A percentile compares a stretch with the other conserved stretches of the same genome.
These are phyloP conservation scores for Aureobasidium sp. DNA, from an alignment of 2,329 filamentous ascomycete genomes.

Conservation along the genomic window DNA sequence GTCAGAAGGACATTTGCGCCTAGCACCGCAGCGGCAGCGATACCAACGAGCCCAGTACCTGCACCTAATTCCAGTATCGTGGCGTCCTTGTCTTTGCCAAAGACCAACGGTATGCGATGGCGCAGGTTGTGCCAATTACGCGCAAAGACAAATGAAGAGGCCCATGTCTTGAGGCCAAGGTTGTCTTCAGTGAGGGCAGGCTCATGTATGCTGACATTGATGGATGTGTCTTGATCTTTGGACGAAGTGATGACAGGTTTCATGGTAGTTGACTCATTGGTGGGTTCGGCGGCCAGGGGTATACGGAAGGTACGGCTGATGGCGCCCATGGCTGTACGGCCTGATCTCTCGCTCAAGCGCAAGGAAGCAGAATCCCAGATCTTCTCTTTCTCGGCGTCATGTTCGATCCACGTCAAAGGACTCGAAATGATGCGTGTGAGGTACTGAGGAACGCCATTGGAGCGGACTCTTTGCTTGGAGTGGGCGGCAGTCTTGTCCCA, in stretches of 20 bases:
- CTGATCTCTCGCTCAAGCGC: slow-evolving; percentile 78
- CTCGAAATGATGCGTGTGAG: slow-evolving; percentile 63
- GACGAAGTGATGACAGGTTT: slow-evolving; percentile 16
- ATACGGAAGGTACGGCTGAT: slow-evolving; percentile 56
- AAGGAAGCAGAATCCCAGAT: slow-evolving; percentile 75
- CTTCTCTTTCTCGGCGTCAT: slow-evolving; percentile 58
- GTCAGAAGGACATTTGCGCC: slow-evolving; percentile 63
- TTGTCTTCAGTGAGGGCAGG: slow-evolving; percentile 83
- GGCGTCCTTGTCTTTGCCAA: slow-evolving; percentile 16
- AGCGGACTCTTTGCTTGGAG: slow-evolving; percentile 37
- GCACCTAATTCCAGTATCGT: slow-evolving; percentile 71
- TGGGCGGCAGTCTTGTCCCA: slow-evolving; percentile 47
- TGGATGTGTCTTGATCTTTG: slow-evolving; percentile 23
- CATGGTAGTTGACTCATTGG: slow-evolving; percentile 8
- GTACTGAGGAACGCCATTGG: slow-evolving; percentile 54
- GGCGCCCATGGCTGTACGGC: slow-evolving; percentile 61
- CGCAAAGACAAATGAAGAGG: slow-evolving; percentile 78
- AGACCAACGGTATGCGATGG: slow-evolving; percentile 12
- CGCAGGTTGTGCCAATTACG: slow-evolving; percentile 51
- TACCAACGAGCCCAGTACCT: slow-evolving; percentile 83
- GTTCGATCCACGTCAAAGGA: slow-evolving; percentile 59
- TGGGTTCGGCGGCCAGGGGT: slow-evolving; percentile 23
- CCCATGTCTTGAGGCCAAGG: slow-evolving; percentile 92
- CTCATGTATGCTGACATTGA: slow-evolving; percentile 71
- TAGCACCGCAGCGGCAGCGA: slow-evolving; percentile 73